Evolutionary conservation across 345 rosid genomes (phyloP).

Genomic region (Mallotus nudiflorus): DNA sequence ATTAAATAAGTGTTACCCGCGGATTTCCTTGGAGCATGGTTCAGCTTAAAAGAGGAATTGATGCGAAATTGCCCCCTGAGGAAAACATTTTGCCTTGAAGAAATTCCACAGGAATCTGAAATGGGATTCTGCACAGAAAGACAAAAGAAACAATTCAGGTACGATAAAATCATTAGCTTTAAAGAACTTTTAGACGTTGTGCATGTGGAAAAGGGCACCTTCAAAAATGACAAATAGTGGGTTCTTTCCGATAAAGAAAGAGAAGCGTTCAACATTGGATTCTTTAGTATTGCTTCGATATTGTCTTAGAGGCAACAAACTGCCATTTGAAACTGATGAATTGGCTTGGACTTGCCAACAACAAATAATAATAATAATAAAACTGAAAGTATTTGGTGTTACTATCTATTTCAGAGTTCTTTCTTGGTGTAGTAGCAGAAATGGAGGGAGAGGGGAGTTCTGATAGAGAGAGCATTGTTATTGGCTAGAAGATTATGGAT

Average conservation of each 20-base stretch:
- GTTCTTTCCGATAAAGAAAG: slow-evolving; percentile 33
- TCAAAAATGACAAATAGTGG: slow-evolving; percentile 28
- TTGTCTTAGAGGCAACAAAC: background rate
- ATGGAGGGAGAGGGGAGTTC: background rate
- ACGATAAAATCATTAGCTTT: background rate
- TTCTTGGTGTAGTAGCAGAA: background rate
- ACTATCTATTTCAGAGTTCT: background rate
- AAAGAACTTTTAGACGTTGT: background rate
- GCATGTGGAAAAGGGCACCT: slow-evolving; percentile 19
- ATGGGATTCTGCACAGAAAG: slow-evolving; percentile 38
- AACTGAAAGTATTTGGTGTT: background rate
- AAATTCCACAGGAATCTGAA: slow-evolving; percentile 43
- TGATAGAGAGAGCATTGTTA: background rate
- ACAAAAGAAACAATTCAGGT: background rate
- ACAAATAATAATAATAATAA: too few species aligned
- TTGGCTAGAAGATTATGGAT: slow-evolving; percentile 3
- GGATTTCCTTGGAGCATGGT: slow-evolving; percentile 28
- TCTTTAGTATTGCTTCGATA: slow-evolving; percentile 1
- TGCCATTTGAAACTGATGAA: background rate
- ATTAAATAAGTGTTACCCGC: slow-evolving; percentile 31
- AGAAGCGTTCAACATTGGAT: slow-evolving; percentile 31
- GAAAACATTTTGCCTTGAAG: slow-evolving; percentile 47
- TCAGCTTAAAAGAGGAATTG: slow-evolving; percentile 25
- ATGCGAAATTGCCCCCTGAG: slow-evolving; percentile 44
- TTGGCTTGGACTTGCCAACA: background rate